phyloP scores from a whole-genome alignment of 2,329 filamentous ascomycete genomes.

The Pseudogymnoascus sp. region DNA sequence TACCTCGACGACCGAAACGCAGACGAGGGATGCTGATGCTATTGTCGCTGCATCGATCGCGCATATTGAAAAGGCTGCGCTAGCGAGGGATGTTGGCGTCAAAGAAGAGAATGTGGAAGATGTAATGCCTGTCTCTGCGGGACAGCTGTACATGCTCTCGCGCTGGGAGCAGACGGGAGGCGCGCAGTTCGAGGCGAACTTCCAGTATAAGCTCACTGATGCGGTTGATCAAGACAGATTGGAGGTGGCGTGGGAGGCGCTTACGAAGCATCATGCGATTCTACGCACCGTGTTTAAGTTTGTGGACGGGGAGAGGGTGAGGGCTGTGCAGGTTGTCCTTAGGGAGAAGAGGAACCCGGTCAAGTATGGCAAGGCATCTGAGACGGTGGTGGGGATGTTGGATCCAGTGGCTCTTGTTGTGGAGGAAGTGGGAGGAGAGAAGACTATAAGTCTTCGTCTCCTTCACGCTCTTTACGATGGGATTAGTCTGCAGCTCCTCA shows the following conservation, averaged over 20 bases:
- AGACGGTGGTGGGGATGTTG: slow-evolving; percentile 11
- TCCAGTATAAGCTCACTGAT: slow-evolving; percentile 49
- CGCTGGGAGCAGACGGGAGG: slow-evolving; percentile 64
- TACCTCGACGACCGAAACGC: slow-evolving; percentile 46
- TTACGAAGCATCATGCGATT: slow-evolving; percentile 51
- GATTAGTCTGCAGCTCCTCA: slow-evolving; percentile 61
- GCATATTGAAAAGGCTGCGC: slow-evolving; percentile 30
- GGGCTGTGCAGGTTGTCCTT: slow-evolving; percentile 57
- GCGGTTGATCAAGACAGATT: slow-evolving; percentile 35
- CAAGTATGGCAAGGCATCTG: slow-evolving; percentile 12
- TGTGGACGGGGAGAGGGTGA: slow-evolving; percentile 37
- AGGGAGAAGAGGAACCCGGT: slow-evolving; percentile 32
- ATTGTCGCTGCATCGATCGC: slow-evolving; percentile 35
- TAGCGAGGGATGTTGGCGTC: slow-evolving; percentile 37
- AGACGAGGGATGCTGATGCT: slow-evolving; percentile 31
- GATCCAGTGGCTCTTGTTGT: slow-evolving; percentile 22
- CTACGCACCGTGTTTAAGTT: slow-evolving; percentile 60
- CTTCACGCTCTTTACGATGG: slow-evolving; percentile 89
- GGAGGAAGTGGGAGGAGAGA: slow-evolving; percentile 5
- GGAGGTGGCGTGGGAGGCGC: slow-evolving; percentile 49
- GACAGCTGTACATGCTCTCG: slow-evolving; percentile 74
- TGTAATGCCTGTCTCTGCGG: slow-evolving; percentile 62
- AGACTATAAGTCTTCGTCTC: slow-evolving; percentile 46
- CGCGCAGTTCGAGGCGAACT: slow-evolving; percentile 63
- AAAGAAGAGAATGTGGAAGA: slow-evolving; percentile 34